These are phyloP conservation scores for Chlamydomonas sphaeroides DNA, from an alignment of 139 green algal species.

Conservation along the genomic window DNA sequence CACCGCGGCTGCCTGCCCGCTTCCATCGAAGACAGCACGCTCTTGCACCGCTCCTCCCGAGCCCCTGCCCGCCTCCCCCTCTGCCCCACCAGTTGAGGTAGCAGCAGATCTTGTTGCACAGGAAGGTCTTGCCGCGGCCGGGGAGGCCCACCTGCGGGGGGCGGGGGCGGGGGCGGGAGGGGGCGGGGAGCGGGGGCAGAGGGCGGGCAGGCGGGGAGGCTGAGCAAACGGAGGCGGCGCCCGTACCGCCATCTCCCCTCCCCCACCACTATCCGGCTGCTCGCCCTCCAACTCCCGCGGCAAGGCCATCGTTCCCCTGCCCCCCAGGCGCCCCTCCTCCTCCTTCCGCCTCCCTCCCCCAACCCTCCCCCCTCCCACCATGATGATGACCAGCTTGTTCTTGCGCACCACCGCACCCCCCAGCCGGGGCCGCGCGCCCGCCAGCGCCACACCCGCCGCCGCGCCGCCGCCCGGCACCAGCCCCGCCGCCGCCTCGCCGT, in stretches of 20 bases:
- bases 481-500: background rate
- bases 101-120: conserved; percentile 85
- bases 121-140: conserved; percentile 93
- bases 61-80: too few species aligned
- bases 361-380: conserved; percentile 21
- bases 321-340: background rate
- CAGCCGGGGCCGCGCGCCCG: background rate
- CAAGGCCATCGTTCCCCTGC: background rate
- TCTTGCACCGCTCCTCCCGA: too few species aligned
- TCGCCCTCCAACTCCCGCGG: too few species aligned
- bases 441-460: background rate
- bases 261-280: too few species aligned
- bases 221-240: too few species aligned
- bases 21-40: too few species aligned
- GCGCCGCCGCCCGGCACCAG: background rate
- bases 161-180: background rate
- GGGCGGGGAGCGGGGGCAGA: too few species aligned
- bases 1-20: too few species aligned
- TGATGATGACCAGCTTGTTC: conserved; percentile 88
- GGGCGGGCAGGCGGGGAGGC: too few species aligned
- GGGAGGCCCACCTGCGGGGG: conserved; percentile 70
- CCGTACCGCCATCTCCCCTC: too few species aligned
- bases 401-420: conserved; percentile 26
- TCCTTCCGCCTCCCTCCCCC: background rate
- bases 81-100: conserved; percentile 57